Evolutionary conservation across 176 grass and related monocot species (phyloP).

Genomic region (Pharus latifolius): DNA sequence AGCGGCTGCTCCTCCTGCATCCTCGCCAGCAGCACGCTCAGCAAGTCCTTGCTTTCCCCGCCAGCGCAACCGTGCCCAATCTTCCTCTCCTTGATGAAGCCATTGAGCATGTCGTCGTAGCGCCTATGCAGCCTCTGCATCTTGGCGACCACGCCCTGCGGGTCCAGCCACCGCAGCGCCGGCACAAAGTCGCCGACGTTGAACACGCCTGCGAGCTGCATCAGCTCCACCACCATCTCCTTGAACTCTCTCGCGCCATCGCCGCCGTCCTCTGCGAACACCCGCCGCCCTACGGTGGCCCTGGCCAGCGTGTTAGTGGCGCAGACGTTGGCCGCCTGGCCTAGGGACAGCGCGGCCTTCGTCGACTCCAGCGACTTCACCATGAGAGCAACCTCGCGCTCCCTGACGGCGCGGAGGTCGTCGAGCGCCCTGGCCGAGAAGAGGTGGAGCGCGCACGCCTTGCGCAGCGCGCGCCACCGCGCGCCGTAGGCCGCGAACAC

Average conservation of each 20-base stretch:
- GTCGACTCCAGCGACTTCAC: conserved; percentile 6
- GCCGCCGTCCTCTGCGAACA: conserved; percentile 14
- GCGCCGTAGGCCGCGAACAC: conserved; percentile 67
- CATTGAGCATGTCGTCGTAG: conserved; percentile 52
- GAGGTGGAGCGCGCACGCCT: conserved; percentile 53
- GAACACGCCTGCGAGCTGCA: conserved; percentile 41
- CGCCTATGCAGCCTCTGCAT: conserved; percentile 58
- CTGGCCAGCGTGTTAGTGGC: conserved; percentile 53
- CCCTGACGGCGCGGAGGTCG: conserved; percentile 21
- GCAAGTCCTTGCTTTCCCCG: conserved; percentile 14
- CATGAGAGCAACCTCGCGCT: conserved; percentile 41
- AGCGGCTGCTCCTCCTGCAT: conserved; percentile 12
- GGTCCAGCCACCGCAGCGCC: conserved; percentile 39
- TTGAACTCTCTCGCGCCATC: conserved; percentile 46
- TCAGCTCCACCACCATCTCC: conserved; percentile 53
- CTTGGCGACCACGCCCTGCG: conserved; percentile 39
- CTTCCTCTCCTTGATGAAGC: conserved; percentile 38
- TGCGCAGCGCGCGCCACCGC: conserved; percentile 58
- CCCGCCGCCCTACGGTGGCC: conserved; percentile 40
- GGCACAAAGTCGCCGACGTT: conserved; percentile 63
- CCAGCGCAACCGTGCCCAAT: background rate
- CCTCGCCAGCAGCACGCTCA: conserved; percentile 29
- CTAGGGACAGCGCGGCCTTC: conserved; percentile 11
- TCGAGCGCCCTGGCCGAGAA: conserved; percentile 56
- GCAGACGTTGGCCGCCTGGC: conserved; percentile 38